These are phyloP conservation scores for Thelephora ganbajun DNA, from an alignment of 768 basidiomycete genomes.

Conservation along the genomic window DNA sequence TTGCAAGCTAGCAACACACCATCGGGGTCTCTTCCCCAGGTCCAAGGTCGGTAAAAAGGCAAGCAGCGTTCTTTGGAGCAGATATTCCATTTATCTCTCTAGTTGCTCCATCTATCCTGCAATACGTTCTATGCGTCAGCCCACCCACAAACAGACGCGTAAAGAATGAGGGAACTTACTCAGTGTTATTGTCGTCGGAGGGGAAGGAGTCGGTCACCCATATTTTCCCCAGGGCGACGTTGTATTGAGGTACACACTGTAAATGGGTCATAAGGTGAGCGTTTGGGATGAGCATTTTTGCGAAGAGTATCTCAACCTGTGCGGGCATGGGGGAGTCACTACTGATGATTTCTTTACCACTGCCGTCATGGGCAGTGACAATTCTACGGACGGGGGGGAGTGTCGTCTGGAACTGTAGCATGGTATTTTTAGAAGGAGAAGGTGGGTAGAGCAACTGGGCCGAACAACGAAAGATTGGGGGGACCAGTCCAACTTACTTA, in stretches of 20 bases:
- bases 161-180: constrained; percentile 14
- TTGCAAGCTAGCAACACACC: constrained; percentile 19
- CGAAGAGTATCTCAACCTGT: constrained; percentile 11
- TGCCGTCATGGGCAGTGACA: constrained; percentile 32
- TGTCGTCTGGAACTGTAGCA: not conserved
- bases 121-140: not conserved
- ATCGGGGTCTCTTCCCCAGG: constrained; percentile 35
- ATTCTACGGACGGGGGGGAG: constrained; percentile 25
- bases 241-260: not conserved
- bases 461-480: too few relatives aligned
- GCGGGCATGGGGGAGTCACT: constrained; percentile 18
- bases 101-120: constrained; percentile 37
- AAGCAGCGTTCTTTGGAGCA: constrained; percentile 31
- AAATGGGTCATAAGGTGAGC: not conserved
- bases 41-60: constrained; percentile 39
- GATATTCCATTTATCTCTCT: constrained; percentile 25
- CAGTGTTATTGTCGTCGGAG: constrained; percentile 38
- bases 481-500: too few relatives aligned
- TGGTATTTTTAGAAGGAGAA: not conserved
- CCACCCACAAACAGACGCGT: not conserved
- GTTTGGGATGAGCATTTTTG: not conserved
- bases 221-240: constrained; percentile 18
- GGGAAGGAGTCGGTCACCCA: constrained; percentile 41
- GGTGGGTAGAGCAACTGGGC: too few relatives aligned
- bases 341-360: constrained; percentile 27